Conservation (phyloP, 768 basidiomycete species). For the Lactarius vividus region DNA sequence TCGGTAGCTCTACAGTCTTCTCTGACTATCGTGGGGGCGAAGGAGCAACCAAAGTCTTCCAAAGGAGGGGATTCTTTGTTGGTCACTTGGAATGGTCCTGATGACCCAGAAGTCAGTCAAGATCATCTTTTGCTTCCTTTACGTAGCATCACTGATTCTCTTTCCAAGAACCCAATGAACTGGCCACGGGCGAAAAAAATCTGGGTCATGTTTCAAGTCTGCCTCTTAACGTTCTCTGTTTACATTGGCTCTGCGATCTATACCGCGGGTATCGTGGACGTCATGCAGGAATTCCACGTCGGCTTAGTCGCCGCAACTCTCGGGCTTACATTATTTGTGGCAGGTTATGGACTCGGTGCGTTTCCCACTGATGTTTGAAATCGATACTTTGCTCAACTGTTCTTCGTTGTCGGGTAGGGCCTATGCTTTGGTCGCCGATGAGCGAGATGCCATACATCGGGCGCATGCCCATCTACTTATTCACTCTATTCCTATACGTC, state of each 20-base stretch:
- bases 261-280: slow-evolving; percentile 32
- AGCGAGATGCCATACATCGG: slow-evolving; percentile 37
- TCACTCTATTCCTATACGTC: slow-evolving; percentile 35
- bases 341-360: slow-evolving; percentile 29
- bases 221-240: slow-evolving; percentile 36
- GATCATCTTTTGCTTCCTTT: background rate
- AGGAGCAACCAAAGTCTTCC: background rate
- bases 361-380: background rate
- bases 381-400: slow-evolving; percentile 13
- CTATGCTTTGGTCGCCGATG: slow-evolving; percentile 34
- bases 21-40: background rate
- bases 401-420: slow-evolving; percentile 26
- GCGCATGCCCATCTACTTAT: slow-evolving; percentile 37
- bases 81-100: slow-evolving; percentile 32
- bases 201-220: slow-evolving; percentile 36
- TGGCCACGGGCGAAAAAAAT: slow-evolving; percentile 35
- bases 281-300: slow-evolving; percentile 32
- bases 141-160: background rate
- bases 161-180: slow-evolving; percentile 26
- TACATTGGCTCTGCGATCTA: slow-evolving; percentile 39
- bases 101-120: slow-evolving; percentile 24
- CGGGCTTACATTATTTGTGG: slow-evolving; percentile 34
- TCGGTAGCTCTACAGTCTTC: background rate
- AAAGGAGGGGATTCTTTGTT: slow-evolving; percentile 24
- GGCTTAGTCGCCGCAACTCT: slow-evolving; percentile 34